Percentiles rank a stretch among this genome's conserved stretches.
phyloP scores from a whole-genome alignment of 768 basidiomycete genomes.

The Flagelloscypha sp. region DNA sequence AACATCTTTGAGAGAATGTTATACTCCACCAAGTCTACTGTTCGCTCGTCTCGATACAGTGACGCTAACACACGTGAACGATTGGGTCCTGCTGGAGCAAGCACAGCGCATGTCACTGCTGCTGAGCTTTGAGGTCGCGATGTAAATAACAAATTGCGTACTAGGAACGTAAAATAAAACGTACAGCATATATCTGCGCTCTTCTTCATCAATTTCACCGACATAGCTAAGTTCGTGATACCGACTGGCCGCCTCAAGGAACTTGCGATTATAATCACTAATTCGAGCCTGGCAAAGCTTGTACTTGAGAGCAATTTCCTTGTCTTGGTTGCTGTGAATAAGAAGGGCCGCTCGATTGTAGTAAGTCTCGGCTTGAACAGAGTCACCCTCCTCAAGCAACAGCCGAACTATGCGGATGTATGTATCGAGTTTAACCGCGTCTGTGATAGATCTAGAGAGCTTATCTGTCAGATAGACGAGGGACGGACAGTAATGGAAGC shows the following conservation, averaged over 20 bases:
- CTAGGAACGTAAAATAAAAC: constrained; percentile 18
- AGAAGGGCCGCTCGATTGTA: constrained; percentile 93
- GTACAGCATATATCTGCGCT: constrained; percentile 85
- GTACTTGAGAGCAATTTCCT: constrained; percentile 73
- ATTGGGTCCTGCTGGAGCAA: constrained; percentile 95
- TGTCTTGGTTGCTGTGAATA: constrained; percentile 71
- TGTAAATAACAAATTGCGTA: constrained; percentile 8
- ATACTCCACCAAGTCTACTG: constrained; percentile 67
- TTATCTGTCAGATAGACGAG: constrained; percentile 6
- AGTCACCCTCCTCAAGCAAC: constrained; percentile 92
- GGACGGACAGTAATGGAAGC: not conserved
- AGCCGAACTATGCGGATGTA: constrained; percentile 94
- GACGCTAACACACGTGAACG: constrained; percentile 89
- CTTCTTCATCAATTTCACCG: constrained; percentile 87
- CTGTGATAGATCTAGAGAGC: constrained; percentile 46
- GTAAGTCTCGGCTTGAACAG: constrained; percentile 95
- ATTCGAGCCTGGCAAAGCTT: constrained; percentile 93
- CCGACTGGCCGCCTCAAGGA: constrained; percentile 86
- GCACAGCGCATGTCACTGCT: constrained; percentile 91
- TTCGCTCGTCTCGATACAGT: constrained; percentile 89
- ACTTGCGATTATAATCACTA: constrained; percentile 85
- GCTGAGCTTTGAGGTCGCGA: constrained; percentile 46
- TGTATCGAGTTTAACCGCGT: constrained; percentile 80
- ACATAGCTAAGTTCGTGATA: constrained; percentile 95
- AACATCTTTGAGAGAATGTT: constrained; percentile 98